Evolutionary conservation across 768 basidiomycete species (phyloP).

Genomic region (Candolleomyces eurysporus): DNA sequence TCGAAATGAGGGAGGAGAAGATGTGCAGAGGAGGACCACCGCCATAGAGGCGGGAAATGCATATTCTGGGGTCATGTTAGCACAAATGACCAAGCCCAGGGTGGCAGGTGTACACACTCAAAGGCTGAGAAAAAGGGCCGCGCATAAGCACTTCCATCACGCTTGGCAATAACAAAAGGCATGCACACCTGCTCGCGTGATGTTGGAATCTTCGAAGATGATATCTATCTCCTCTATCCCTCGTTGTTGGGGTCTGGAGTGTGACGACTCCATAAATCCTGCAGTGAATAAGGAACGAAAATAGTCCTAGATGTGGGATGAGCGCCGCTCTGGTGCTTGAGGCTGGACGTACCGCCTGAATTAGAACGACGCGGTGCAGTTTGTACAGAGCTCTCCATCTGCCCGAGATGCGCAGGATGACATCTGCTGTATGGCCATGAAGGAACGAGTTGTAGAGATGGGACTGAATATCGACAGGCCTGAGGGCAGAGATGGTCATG

Average conservation of each 20-base stretch:
- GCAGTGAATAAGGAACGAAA: conserved; percentile 85
- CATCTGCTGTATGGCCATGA: conserved; percentile 71
- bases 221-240: conserved; percentile 61
- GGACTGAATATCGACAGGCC: conserved; percentile 59
- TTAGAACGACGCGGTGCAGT: conserved; percentile 82
- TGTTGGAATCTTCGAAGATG: conserved; percentile 81
- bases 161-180: conserved; percentile 1
- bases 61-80: conserved; percentile 51
- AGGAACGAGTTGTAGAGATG: conserved; percentile 80
- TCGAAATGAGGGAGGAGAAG: conserved; percentile 62
- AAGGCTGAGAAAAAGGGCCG: conserved; percentile 53
- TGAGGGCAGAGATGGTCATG: conserved; percentile 42
- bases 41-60: conserved; percentile 84
- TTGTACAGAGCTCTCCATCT: conserved; percentile 72
- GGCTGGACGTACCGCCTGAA: conserved; percentile 62
- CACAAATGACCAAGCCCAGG: background rate
- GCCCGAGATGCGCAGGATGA: conserved; percentile 66
- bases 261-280: conserved; percentile 66
- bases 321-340: background rate
- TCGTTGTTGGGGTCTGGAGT: conserved; percentile 21
- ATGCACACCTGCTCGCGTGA: conserved; percentile 75
- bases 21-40: conserved; percentile 76
- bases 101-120: conserved; percentile 57
- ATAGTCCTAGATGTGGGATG: conserved; percentile 60
- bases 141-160: background rate